phyloP scores from a whole-genome alignment of 2,329 filamentous ascomycete species.

The Clonostachys solani region DNA sequence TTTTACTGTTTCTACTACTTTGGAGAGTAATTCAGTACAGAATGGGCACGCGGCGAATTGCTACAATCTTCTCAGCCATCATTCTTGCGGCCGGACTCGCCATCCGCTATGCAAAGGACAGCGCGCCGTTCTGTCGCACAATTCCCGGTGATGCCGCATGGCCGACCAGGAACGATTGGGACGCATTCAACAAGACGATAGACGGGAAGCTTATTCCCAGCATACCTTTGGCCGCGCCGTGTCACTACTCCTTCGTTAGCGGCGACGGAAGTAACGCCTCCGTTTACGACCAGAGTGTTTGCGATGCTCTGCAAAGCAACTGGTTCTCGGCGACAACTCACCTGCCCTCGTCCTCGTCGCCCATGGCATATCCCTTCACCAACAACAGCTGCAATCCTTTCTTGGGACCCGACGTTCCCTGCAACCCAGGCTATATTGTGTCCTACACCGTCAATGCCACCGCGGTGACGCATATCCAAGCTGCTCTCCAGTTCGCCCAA shows the following conservation, averaged over 20 bases:
- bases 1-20: not conserved
- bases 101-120: not conserved
- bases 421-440: conserved; percentile 36
- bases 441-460: conserved; percentile 29
- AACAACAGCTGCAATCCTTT: conserved; percentile 32
- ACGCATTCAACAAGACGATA: conserved; percentile 44
- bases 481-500: conserved; percentile 28
- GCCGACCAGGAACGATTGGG: conserved; percentile 43
- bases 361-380: conserved; percentile 31
- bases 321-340: conserved; percentile 14
- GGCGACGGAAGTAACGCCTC: conserved; percentile 20
- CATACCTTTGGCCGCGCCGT: conserved; percentile 45
- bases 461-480: conserved; percentile 18
- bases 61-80: not conserved
- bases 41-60: no score
- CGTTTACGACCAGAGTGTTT: conserved; percentile 40
- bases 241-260: conserved; percentile 30
- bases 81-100: not conserved
- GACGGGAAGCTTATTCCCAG: conserved; percentile 45
- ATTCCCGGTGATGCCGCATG: conserved; percentile 49
- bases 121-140: conserved; percentile 26
- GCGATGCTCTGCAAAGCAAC: conserved; percentile 25
- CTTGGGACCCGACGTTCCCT: conserved; percentile 26
- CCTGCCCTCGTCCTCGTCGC: not conserved
- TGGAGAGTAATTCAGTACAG: not conserved